Evolutionary conservation across 257 asterid genomes (phyloP).

Genomic region (Fraxinus excelsior): DNA sequence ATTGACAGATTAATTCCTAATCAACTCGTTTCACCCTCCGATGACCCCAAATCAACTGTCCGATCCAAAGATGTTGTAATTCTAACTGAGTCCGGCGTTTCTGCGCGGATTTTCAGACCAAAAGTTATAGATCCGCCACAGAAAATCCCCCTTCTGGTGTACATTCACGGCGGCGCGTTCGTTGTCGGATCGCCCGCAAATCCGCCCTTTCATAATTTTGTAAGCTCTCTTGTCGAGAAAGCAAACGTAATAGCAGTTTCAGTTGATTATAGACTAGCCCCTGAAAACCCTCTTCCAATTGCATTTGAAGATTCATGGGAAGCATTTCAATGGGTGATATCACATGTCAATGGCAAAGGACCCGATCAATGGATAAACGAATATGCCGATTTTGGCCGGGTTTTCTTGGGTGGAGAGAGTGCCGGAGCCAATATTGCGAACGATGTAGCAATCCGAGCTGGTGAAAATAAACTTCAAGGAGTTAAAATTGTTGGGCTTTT

Average conservation of each 20-base stretch:
- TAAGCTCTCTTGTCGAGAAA: conserved; percentile 35
- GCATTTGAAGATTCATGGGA: conserved; percentile 76
- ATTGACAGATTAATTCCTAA: conserved; percentile 30
- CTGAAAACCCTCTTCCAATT: conserved; percentile 54
- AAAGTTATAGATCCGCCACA: conserved; percentile 23
- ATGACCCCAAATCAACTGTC: conserved; percentile 43
- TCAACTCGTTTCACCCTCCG: conserved; percentile 32
- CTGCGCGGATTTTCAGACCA: conserved; percentile 58
- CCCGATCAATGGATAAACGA: conserved; percentile 65
- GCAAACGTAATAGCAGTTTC: conserved; percentile 51
- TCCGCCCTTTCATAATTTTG: conserved; percentile 39
- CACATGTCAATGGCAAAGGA: conserved; percentile 45
- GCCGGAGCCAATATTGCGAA: conserved; percentile 72
- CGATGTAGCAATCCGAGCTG: conserved; percentile 57
- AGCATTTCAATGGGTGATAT: conserved; percentile 59
- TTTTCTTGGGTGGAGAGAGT: conserved; percentile 73
- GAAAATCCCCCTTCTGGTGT: conserved; percentile 49
- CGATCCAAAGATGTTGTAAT: conserved; percentile 51
- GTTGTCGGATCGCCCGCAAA: conserved; percentile 45
- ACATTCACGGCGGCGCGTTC: conserved; percentile 75
- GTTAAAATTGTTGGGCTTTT: conserved; percentile 41
- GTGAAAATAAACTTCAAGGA: conserved; percentile 26
- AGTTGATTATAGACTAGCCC: conserved; percentile 65
- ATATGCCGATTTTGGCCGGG: conserved; percentile 51
- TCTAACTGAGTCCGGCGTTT: conserved; percentile 43